These are phyloP conservation scores for Globisporangium paddicum DNA, from an alignment of 352 stramenopile genomes.

Conservation along the genomic window DNA sequence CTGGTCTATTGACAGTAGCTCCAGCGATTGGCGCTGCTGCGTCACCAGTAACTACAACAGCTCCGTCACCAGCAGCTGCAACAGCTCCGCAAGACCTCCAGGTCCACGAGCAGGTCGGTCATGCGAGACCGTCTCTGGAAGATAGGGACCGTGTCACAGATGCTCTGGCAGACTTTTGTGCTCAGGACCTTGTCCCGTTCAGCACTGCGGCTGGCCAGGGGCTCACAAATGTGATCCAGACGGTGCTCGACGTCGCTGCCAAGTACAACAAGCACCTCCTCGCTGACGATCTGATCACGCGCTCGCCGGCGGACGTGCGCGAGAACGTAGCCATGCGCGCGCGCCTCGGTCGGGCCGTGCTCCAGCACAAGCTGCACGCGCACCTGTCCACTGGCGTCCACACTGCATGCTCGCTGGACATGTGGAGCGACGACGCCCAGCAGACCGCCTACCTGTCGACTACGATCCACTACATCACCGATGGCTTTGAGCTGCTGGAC, in stretches of 20 bases:
- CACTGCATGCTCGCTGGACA: background rate
- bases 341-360: background rate
- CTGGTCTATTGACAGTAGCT: too few species aligned
- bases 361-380: background rate
- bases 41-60: too few species aligned
- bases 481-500: background rate
- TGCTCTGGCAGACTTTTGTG: background rate
- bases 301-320: background rate
- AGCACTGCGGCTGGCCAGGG: background rate
- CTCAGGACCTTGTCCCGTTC: background rate
- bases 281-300: background rate
- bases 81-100: too few species aligned
- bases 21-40: too few species aligned
- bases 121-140: background rate
- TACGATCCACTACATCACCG: background rate
- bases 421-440: background rate
- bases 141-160: background rate
- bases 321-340: background rate
- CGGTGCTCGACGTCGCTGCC: background rate
- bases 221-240: background rate
- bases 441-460: background rate
- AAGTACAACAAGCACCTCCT: conserved; percentile 1
- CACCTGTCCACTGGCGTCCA: background rate
- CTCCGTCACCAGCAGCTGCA: too few species aligned
- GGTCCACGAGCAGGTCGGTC: background rate